A percentile compares a stretch with the other conserved stretches of the same genome.
Conservation (phyloP, 164 flowering plant genomes). For the Akebia trifoliata region DNA sequence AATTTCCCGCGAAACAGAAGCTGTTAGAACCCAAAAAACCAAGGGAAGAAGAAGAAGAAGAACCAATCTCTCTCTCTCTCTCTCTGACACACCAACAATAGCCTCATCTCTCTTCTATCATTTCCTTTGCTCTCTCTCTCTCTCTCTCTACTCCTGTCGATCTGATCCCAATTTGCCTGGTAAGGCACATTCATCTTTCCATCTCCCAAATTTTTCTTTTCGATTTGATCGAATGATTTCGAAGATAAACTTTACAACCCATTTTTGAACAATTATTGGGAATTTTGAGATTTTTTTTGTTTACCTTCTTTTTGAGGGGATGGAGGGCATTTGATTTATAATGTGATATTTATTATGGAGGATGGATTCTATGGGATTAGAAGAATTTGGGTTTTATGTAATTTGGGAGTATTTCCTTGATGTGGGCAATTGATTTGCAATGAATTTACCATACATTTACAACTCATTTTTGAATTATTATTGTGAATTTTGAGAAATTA, state of each 20-base stretch:
- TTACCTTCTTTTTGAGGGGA: not conserved
- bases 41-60: too few species aligned
- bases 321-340: not conserved
- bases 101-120: too few species aligned
- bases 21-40: not conserved
- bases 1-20: constrained; percentile 13
- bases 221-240: not conserved
- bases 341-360: not conserved
- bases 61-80: not conserved
- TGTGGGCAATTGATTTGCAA: constrained; percentile 10
- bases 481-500: too few species aligned
- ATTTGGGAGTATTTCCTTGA: constrained; percentile 5
- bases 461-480: too few species aligned
- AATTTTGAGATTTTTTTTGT: too few species aligned
- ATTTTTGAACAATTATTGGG: not conserved
- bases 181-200: not conserved
- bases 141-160: not conserved
- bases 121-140: constrained; percentile 6
- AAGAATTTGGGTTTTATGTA: not conserved
- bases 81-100: too few species aligned
- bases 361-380: constrained; percentile 3
- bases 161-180: constrained; percentile 7
- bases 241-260: not conserved
- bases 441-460: too few species aligned
- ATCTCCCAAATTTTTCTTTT: not conserved